Evolutionary conservation across 257 asterid genomes (phyloP).

Genomic region (Solanum chmielewskii): DNA sequence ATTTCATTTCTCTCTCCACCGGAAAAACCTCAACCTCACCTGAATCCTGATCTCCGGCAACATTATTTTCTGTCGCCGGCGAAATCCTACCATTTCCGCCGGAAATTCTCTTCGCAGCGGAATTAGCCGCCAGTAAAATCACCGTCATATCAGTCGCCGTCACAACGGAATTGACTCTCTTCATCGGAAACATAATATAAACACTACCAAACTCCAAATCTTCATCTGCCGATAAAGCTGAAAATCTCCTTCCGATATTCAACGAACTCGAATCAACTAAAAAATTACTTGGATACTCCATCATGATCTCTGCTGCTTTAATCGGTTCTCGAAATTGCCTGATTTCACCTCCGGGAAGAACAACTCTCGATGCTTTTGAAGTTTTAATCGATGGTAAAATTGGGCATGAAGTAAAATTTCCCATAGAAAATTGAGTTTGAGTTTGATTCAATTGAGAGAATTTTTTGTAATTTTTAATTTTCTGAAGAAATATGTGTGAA

Average conservation of each 20-base stretch:
- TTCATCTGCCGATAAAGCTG: slow-evolving; percentile 35
- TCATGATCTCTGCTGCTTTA: slow-evolving; percentile 33
- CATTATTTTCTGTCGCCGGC: background rate
- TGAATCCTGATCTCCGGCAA: background rate
- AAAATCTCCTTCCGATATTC: slow-evolving; percentile 25
- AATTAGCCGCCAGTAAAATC: slow-evolving; percentile 25
- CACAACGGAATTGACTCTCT: slow-evolving; percentile 30
- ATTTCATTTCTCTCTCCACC: background rate
- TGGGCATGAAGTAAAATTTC: slow-evolving; percentile 15
- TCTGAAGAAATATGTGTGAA: background rate
- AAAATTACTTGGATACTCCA: slow-evolving; percentile 20
- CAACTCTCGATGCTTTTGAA: slow-evolving; percentile 16
- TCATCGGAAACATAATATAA: slow-evolving; percentile 46
- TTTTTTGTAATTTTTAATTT: background rate
- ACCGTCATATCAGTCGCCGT: slow-evolving; percentile 31
- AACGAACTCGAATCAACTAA: slow-evolving; percentile 22
- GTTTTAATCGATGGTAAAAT: slow-evolving; percentile 3
- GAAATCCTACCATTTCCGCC: slow-evolving; percentile 1
- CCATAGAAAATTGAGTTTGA: slow-evolving; percentile 2
- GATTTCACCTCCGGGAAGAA: slow-evolving; percentile 25
- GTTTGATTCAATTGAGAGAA: background rate
- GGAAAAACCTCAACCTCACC: slow-evolving; percentile 9
- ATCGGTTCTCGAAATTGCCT: slow-evolving; percentile 15
- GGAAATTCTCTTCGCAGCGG: slow-evolving; percentile 18
- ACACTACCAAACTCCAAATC: slow-evolving; percentile 36